Base-by-base conservation (phyloP, 192 early-diverging fungal species). In the Backusella westeae region DNA sequence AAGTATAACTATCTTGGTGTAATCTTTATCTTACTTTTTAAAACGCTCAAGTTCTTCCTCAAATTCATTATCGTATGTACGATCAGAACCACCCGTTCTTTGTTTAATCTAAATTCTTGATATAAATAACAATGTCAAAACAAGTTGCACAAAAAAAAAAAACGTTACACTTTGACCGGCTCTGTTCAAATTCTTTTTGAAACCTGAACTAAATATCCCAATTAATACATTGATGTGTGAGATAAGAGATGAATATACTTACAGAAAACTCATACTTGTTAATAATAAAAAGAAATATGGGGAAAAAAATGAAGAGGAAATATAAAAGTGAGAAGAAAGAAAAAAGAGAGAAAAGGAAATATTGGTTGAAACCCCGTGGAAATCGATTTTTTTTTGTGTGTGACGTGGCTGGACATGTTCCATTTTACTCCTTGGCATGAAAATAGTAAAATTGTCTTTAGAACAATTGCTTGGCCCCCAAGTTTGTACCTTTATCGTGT, bases 101-200 rank as follows among this genome's bases (percentile, higher is more conserved):
- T 93, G 91, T 87, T 91, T 88, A 41, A 93, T 66, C 86, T 87
- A 63, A 56, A 66, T 67, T 34, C 23, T 17, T 17, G 15, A 63
- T 5, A 71, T 69, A 44, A 23, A 17, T 21, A 19, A 73, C 15
- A 9, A 34, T 69, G 53, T 71, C n/a, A 59, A 59, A 26, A 59
- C 23, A 59, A 29, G 56, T 59, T n/a, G 56, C 21, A 59, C 56
- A 63, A 29, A 29, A 53, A 26, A 59, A 29, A 29, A 53, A 29
- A 63, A 56, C 21, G 69, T 77, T 80, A 90, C 91, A 69, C 85
- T 84, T 14, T 91, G 92, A n/a, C 91, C 88, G 1, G 93, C 93
- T 52, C 93, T 81, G 81, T 86, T 90, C 67, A 96, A 87, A 71
- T 90, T 93, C 84, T 96, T 96, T 77, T 93, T 94, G 74, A 96